Evolutionary conservation across 768 basidiomycete genomes (phyloP), one percentile per base, ranked within the genome.

Genomic region (Phlegmacium glaucopus): DNA sequence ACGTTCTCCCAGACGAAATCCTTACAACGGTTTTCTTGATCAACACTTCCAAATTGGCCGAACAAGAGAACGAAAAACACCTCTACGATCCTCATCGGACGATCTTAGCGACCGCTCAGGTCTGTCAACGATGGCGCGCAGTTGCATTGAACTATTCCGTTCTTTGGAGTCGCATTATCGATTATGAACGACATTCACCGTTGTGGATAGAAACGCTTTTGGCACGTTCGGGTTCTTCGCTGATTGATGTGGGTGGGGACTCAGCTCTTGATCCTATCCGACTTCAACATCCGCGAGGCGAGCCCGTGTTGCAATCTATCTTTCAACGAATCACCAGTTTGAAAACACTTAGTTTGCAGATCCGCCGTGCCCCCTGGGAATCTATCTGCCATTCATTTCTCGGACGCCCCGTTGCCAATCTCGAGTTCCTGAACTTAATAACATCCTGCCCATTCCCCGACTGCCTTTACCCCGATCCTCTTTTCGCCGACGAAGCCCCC

Each of bases 91-190:
- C 53, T 10, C 50, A 55, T 22, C 15, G 37, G 12, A 49, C 50
- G 1, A 55, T 53, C 25, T 41, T 58, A 4, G 38, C 50, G 18
- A 54, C 57, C 30, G 44, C 50, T 22, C 49, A 51, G 6, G 55
- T 58, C 32, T 63, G 61, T 46, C 54, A 51, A 41, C 51, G 56
- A 49, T 63, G 61, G 61, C 41, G 53, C 29, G 36, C 47, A 7
- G 47, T 63, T 27, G 56, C 48, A 0, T 27, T 55, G 15, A 48
- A 39, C 18, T 63, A 52, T 34, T 45, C 58, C 16, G 30, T 49
- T 17, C 44, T 63, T 9, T 63, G 61, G 61, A 52, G 52, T 27
- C 54, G 42, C 18, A 42, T 63, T 30, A 61, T 63, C 47, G 47
- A 63, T 46, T 63, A 56, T 37, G 53, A 57, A 42, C 30, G 36